These are phyloP conservation scores for Ambispora gerdemannii DNA, from an alignment of 192 early-diverging fungal species.

Conservation along the genomic window DNA sequence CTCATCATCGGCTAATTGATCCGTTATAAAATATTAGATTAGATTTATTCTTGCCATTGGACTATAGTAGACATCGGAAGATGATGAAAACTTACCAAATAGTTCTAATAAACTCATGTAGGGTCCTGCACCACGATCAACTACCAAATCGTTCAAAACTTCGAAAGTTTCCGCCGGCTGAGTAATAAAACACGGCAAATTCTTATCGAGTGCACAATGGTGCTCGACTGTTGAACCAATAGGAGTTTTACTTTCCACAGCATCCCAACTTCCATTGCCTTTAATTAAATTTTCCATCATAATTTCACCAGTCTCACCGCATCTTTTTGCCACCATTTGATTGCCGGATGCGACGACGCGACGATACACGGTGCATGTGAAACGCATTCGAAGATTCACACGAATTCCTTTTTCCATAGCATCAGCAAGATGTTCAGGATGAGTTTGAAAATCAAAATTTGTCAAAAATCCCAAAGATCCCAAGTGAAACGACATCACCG, in stretches of 20 bases:
- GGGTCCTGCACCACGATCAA: slow-evolving; percentile 91
- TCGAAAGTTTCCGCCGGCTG: slow-evolving; percentile 76
- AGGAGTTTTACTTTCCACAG: slow-evolving; percentile 26
- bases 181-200: slow-evolving; percentile 52
- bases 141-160: slow-evolving; percentile 92
- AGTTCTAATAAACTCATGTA: slow-evolving; percentile 86
- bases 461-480: slow-evolving; percentile 96
- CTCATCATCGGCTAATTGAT: slow-evolving; percentile 70
- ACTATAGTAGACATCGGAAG: background rate
- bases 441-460: slow-evolving; percentile 72
- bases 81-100: slow-evolving; percentile 52
- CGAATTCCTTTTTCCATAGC: slow-evolving; percentile 67
- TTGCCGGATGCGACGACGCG: slow-evolving; percentile 35
- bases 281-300: slow-evolving; percentile 14
- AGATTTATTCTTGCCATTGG: background rate
- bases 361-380: slow-evolving; percentile 87
- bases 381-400: slow-evolving; percentile 86
- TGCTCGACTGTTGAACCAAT: slow-evolving; percentile 33
- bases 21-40: background rate
- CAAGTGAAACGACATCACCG: slow-evolving; percentile 89
- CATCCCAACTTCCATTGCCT: slow-evolving; percentile 18
- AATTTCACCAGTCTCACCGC: slow-evolving; percentile 33
- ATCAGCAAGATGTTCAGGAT: slow-evolving; percentile 54
- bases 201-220: slow-evolving; percentile 38
- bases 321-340: slow-evolving; percentile 42